Evolutionary conservation across 1,139 yeast genomes (phyloP).

Genomic region (Saccharomyces hybrid): DNA sequence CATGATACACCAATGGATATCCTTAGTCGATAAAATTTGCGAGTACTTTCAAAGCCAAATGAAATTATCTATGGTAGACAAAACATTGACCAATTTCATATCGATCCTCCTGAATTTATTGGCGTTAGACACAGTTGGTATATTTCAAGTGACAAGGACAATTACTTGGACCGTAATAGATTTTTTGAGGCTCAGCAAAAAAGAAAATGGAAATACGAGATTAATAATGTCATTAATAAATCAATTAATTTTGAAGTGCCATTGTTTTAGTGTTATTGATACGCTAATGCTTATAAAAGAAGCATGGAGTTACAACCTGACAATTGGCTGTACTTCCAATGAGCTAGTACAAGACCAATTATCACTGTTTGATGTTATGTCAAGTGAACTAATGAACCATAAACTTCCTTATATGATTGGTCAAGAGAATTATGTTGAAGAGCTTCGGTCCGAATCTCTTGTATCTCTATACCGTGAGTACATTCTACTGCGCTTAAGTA

Average conservation of each 20-base stretch:
- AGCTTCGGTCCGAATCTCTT: slow-evolving; percentile 1
- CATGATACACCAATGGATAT: slow-evolving; percentile 23
- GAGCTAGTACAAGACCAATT: slow-evolving; percentile 17
- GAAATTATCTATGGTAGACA: slow-evolving; percentile 12
- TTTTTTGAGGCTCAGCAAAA: slow-evolving; percentile 13
- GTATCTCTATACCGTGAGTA: slow-evolving; percentile 13
- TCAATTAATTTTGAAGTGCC: slow-evolving; percentile 17
- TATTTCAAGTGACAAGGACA: slow-evolving; percentile 11
- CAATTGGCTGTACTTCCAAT: slow-evolving; percentile 14
- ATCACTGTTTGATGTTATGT: slow-evolving; percentile 18
- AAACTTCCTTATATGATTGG: slow-evolving; percentile 17
- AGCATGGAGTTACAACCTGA: slow-evolving; percentile 16
- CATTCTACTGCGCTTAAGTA: slow-evolving; percentile 10
- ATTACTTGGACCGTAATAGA: slow-evolving; percentile 10
- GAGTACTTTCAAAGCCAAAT: slow-evolving; percentile 12
- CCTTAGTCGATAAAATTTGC: slow-evolving; percentile 14
- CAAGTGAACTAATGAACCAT: slow-evolving; percentile 19
- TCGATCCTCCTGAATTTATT: slow-evolving; percentile 14
- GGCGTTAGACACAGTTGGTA: slow-evolving; percentile 19
- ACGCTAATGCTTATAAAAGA: slow-evolving; percentile 13
- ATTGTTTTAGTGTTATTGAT: slow-evolving; percentile 13
- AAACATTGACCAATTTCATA: slow-evolving; percentile 19
- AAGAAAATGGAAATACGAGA: slow-evolving; percentile 22
- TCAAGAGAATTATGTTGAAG: slow-evolving; percentile 4
- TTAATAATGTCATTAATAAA: slow-evolving; percentile 18